Evolutionary conservation across 495 filamentous ascomycete genomes (phyloP).

Genomic region (Tuber umbilicatum): DNA sequence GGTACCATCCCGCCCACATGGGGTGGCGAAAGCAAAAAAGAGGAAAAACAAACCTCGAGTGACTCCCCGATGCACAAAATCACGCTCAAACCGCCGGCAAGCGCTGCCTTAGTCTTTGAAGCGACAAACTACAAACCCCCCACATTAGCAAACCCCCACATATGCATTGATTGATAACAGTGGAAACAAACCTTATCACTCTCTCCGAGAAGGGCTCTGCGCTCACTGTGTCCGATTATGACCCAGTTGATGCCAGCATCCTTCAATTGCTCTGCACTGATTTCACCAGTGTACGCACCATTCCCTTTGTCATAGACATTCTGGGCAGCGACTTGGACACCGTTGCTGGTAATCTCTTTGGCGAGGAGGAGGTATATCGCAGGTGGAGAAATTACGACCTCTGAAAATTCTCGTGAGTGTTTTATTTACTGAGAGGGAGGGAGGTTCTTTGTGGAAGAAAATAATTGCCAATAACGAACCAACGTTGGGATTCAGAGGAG

Average conservation of each 20-base stretch:
- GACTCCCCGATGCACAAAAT: conserved; percentile 96
- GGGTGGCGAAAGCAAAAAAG: conserved; percentile 40
- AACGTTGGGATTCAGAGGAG: conserved; percentile 61
- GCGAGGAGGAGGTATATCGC: conserved; percentile 83
- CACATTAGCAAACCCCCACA: not conserved
- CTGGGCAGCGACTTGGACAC: conserved; percentile 71
- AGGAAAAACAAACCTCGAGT: conserved; percentile 51
- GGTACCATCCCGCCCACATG: not conserved
- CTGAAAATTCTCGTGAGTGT: conserved; percentile 45
- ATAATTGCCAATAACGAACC: conserved; percentile 47
- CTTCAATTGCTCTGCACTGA: conserved; percentile 80
- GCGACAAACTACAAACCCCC: conserved; percentile 59
- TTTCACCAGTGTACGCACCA: conserved; percentile 95
- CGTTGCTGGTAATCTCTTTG: conserved; percentile 58
- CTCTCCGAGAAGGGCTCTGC: conserved; percentile 79
- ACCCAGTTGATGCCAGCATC: conserved; percentile 83
- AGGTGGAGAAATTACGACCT: conserved; percentile 91
- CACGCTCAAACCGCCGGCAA: conserved; percentile 78
- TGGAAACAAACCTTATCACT: conserved; percentile 50
- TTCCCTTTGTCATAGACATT: conserved; percentile 96
- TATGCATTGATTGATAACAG: not conserved
- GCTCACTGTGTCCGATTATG: conserved; percentile 88
- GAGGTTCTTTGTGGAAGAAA: conserved; percentile 15
- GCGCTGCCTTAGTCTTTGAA: conserved; percentile 82
- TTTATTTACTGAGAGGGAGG: not conserved